Conservation (phyloP, 495 filamentous ascomycete genomes). For the Gamarada debralockiae region DNA sequence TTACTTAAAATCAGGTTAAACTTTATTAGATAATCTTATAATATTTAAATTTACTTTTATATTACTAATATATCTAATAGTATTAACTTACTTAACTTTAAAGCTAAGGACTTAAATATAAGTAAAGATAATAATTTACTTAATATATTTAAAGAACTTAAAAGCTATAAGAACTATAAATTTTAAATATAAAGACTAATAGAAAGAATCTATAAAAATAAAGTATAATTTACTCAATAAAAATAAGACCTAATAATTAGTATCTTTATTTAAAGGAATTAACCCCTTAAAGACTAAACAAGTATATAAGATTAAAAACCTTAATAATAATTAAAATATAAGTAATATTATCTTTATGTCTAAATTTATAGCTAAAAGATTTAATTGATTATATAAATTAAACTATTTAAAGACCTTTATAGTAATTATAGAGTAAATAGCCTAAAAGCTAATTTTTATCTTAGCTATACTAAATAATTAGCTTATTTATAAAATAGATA, state of each 20-base stretch:
- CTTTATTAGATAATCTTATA: not conserved
- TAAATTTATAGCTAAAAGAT: conserved; percentile 13
- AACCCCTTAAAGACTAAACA: not conserved
- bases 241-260: not conserved
- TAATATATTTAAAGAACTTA: conserved; percentile 1
- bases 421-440: conserved; percentile 4
- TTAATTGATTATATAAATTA: conserved; percentile 2
- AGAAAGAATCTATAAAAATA: not conserved
- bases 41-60: not conserved
- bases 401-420: conserved; percentile 11
- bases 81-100: not conserved
- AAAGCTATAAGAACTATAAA: not conserved
- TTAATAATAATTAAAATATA: conserved; percentile 2
- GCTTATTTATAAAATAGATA: conserved; percentile 14
- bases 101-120: not conserved
- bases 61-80: not conserved
- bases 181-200: conserved; percentile 5
- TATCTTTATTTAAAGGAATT: not conserved
- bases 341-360: conserved; percentile 5
- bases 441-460: conserved; percentile 8
- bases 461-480: conserved; percentile 10
- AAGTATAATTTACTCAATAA: not conserved
- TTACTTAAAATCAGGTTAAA: not conserved
- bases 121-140: not conserved
- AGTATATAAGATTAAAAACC: conserved; percentile 4